These are phyloP conservation scores for Lenwebbia sp. DNA, from an alignment of 345 rosid genomes.

Conservation along the genomic window DNA sequence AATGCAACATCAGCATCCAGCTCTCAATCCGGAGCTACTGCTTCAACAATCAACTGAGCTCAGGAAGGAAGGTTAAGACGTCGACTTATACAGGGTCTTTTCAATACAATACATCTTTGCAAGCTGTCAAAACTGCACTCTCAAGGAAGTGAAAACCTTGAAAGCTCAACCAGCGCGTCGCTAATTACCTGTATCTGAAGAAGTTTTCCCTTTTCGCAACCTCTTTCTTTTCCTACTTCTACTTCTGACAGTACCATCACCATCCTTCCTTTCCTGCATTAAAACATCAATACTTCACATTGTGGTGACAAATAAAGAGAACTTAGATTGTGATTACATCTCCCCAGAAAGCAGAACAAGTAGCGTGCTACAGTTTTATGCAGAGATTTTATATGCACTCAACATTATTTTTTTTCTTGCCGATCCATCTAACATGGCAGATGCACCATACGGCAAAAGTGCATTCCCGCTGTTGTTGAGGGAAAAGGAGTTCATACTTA, in stretches of 20 bases:
- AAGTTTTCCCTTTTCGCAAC: constrained; percentile 8
- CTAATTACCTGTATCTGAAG: neutral
- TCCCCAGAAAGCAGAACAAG: neutral
- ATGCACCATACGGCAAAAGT: neutral
- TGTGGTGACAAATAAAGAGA: neutral
- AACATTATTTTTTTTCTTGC: neutral
- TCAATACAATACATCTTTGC: neutral
- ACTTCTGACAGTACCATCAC: constrained; percentile 6
- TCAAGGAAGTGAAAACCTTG: neutral
- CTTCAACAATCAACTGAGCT: too few species aligned
- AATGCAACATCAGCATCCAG: neutral
- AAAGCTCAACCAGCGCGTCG: neutral
- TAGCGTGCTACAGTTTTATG: neutral
- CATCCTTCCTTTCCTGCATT: constrained; percentile 28
- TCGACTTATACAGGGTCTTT: too few species aligned
- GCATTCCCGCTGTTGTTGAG: neutral
- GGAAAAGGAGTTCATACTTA: neutral
- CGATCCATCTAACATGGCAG: neutral
- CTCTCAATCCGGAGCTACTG: too few species aligned
- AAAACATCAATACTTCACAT: neutral
- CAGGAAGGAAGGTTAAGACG: too few species aligned
- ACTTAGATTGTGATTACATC: neutral
- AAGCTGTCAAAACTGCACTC: neutral
- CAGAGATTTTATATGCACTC: neutral
- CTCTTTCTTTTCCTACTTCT: constrained; percentile 42